Base-by-base conservation (phyloP, 1,284 basidiomycete species). In the Porodaedalea pini region DNA sequence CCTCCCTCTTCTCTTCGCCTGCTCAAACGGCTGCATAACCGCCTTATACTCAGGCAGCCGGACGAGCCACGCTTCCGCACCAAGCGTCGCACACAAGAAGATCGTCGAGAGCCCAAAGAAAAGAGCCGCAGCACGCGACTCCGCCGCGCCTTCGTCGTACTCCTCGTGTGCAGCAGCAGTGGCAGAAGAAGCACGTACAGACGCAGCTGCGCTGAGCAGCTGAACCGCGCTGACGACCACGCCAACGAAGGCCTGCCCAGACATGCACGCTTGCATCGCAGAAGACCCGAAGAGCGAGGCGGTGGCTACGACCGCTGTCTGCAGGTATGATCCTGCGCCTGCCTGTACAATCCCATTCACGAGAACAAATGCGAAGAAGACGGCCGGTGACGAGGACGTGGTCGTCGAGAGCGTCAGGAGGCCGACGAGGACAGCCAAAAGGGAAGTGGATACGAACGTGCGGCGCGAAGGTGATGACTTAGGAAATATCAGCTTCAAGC, bases 201-300 rank as follows among this genome's bases (percentile, higher is more conserved):
- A 85, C 3, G 79, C 72, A 0, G 75, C 67, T 3, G 86, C 78
- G 59, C 85, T 86, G 43, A 82, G 64, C n/a, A 89, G 79, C 64
- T 92, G 87, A 0, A 90, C 81, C 1, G 75, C 73, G 61, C 86
- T 88, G 54, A 92, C 82, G 2, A 78, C 82, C 4, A 92, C 86
- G 0, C 83, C 90, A 0, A 90, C 80, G 0, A 85, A 86, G 3
- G 86, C 89, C 66, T 92, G 88, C 5, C 90, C 89, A 1, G 88
- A 79, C 76, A 91, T 80, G 66, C 85, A 75, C 5, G 82, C 73
- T 68, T 90, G 88, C 59, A 92, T 78, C 5, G 82, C 82, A 10
- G 75, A 67, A 5, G 82, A 78, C 0, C 89, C 89, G 57, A 90
- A 89, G 13, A 88, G 71, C 0, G 90, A 86, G 4, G 87, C 88